phyloP scores from a whole-genome alignment of 768 basidiomycete genomes.

The Galerina marginata region DNA sequence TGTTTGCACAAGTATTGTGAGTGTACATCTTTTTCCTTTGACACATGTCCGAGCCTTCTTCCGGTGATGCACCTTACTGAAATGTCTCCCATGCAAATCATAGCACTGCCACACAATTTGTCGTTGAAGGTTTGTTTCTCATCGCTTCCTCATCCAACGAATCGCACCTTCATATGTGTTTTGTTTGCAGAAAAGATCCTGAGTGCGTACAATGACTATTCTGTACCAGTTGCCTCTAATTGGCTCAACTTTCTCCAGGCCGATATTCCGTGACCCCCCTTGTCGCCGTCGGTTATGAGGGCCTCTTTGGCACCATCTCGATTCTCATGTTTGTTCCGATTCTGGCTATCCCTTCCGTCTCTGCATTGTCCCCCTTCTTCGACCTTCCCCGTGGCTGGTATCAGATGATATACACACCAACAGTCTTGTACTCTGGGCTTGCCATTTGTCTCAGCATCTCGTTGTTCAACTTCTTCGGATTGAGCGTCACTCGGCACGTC shows the following conservation, averaged over 20 bases:
- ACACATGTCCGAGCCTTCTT: slow-evolving; percentile 24
- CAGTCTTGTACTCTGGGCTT: slow-evolving; percentile 69
- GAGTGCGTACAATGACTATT: slow-evolving; percentile 41
- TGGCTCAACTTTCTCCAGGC: slow-evolving; percentile 33
- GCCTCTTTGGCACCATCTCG: slow-evolving; percentile 85
- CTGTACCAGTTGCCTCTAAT: not conserved
- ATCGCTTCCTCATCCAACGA: slow-evolving; percentile 5
- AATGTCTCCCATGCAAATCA: slow-evolving; percentile 14
- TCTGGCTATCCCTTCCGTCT: slow-evolving; percentile 70
- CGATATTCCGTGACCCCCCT: slow-evolving; percentile 87
- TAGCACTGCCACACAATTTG: slow-evolving; percentile 91
- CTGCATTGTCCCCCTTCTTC: slow-evolving; percentile 73
- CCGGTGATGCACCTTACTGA: slow-evolving; percentile 22
- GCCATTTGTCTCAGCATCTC: slow-evolving; percentile 80
- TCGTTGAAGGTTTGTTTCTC: slow-evolving; percentile 68
- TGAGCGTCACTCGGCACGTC: slow-evolving; percentile 91
- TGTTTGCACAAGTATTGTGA: slow-evolving; percentile 95
- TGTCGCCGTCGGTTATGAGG: slow-evolving; percentile 93
- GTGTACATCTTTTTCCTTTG: slow-evolving; percentile 31
- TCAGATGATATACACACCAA: slow-evolving; percentile 83
- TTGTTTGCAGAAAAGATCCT: slow-evolving; percentile 80
- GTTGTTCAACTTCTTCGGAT: slow-evolving; percentile 87
- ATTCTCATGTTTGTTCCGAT: slow-evolving; percentile 83
- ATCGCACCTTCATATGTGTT: slow-evolving; percentile 12
- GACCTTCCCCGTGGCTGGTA: slow-evolving; percentile 89